Percentiles rank a stretch among this genome's conserved stretches.
Evolutionary conservation across 2,329 filamentous ascomycete species (phyloP).

Genomic region (Neofusicoccum cordaticola): DNA sequence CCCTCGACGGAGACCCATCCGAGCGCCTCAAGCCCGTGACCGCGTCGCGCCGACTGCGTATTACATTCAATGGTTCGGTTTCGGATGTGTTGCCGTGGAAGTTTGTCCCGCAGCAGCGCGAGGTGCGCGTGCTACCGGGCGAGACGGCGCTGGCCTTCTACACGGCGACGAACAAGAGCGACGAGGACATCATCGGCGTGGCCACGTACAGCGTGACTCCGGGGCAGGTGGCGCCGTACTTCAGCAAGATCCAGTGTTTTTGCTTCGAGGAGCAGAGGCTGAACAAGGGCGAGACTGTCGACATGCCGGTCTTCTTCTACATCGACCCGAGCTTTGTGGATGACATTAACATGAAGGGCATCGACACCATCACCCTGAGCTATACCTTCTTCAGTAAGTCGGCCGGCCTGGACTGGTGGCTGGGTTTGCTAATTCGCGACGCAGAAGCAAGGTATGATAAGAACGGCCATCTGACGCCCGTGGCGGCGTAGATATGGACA

Average conservation of each 20-base stretch:
- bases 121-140: slow-evolving; percentile 90
- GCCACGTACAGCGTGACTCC: slow-evolving; percentile 97
- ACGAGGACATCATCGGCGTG: slow-evolving; percentile 93
- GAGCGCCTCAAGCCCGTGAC: slow-evolving; percentile 77
- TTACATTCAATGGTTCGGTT: slow-evolving; percentile 94
- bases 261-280: slow-evolving; percentile 95
- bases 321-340: slow-evolving; percentile 93
- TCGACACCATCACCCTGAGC: slow-evolving; percentile 91
- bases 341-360: slow-evolving; percentile 87
- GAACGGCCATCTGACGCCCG: slow-evolving; percentile 63
- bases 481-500: slow-evolving; percentile 33
- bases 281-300: slow-evolving; percentile 92
- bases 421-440: slow-evolving; percentile 21
- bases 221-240: slow-evolving; percentile 92
- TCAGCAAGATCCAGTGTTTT: slow-evolving; percentile 99
- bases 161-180: slow-evolving; percentile 87
- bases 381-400: slow-evolving; percentile 97
- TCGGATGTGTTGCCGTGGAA: slow-evolving; percentile 97
- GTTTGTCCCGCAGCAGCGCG: slow-evolving; percentile 92
- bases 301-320: slow-evolving; percentile 99
- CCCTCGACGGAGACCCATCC: slow-evolving; percentile 59
- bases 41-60: slow-evolving; percentile 78
- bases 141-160: slow-evolving; percentile 98
- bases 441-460: slow-evolving; percentile 77
- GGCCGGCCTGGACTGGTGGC: neutral